phyloP scores from a whole-genome alignment of 179 eudicot species.

The Spergularia azorica region DNA sequence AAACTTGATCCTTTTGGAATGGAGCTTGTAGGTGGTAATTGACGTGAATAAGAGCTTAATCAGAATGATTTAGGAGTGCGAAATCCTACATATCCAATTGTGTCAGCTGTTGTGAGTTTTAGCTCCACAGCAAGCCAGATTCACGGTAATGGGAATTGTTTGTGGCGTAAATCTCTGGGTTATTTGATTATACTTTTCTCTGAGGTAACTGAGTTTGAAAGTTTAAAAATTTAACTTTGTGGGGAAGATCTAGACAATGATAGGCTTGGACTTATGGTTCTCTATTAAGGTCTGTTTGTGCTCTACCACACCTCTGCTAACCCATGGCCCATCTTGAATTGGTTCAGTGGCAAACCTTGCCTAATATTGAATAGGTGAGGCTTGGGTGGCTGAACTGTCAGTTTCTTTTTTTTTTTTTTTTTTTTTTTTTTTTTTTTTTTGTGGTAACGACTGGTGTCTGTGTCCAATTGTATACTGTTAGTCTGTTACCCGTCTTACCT shows the following conservation, averaged over 20 bases:
- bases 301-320: neutral
- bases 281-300: too few relatives aligned
- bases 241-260: too few relatives aligned
- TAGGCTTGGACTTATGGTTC: too few relatives aligned
- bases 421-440: too few relatives aligned
- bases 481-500: neutral
- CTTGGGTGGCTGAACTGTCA: neutral
- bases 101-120: too few relatives aligned
- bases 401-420: neutral
- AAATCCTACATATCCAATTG: too few relatives aligned
- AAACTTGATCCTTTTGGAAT: neutral
- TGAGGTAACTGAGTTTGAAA: too few relatives aligned
- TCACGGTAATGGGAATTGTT: neutral
- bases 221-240: too few relatives aligned
- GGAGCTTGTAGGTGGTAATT: too few relatives aligned
- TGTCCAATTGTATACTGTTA: neutral
- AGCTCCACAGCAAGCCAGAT: neutral
- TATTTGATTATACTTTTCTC: neutral
- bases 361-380: neutral
- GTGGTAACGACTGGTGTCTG: neutral
- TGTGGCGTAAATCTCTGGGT: neutral
- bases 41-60: too few relatives aligned
- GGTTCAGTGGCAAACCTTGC: neutral
- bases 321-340: neutral
- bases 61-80: too few relatives aligned